Percentiles rank a stretch among this genome's conserved stretches.
These are phyloP conservation scores for Lophium mytilinum DNA, from an alignment of 495 filamentous ascomycete genomes.

Conservation along the genomic window DNA sequence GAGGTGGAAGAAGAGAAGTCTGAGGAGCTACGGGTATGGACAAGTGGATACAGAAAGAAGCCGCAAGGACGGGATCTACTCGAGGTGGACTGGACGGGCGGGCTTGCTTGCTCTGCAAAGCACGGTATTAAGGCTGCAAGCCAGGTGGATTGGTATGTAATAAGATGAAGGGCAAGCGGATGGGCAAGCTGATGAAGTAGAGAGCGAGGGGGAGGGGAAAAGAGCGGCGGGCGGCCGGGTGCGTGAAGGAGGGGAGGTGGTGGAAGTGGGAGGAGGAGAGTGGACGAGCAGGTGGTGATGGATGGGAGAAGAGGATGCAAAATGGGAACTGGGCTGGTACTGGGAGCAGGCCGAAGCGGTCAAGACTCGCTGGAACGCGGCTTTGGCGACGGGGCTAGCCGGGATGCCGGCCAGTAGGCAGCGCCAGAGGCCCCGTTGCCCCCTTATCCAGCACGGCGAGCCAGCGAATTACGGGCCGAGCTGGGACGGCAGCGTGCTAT, in stretches of 20 bases:
- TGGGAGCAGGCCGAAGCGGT: not conserved
- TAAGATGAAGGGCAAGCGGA: conserved; percentile 16
- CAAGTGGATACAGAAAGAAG: conserved; percentile 11
- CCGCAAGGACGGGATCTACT: conserved; percentile 9
- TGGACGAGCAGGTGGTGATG: conserved; percentile 33
- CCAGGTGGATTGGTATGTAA: conserved; percentile 6
- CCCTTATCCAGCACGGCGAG: too few relatives aligned
- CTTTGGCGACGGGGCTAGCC: too few relatives aligned
- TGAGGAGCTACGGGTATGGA: not conserved
- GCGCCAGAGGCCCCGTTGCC: too few relatives aligned
- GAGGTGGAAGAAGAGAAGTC: not conserved
- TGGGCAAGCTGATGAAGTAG: conserved; percentile 32
- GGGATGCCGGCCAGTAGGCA: too few relatives aligned
- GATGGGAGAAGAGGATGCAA: conserved; percentile 1
- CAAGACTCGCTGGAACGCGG: too few relatives aligned
- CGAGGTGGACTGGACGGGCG: conserved; percentile 4
- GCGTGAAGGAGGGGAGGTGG: conserved; percentile 25
- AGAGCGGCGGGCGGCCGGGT: conserved; percentile 20
- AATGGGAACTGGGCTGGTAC: not conserved
- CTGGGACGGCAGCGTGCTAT: too few relatives aligned
- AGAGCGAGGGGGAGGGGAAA: conserved; percentile 26
- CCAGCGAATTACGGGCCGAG: too few relatives aligned
- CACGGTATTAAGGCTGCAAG: conserved; percentile 7
- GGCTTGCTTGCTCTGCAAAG: conserved; percentile 20
- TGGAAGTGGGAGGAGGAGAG: conserved; percentile 40